Conservation (phyloP, 1,139 yeast species). For the Scheffersomyces insectosa region DNA sequence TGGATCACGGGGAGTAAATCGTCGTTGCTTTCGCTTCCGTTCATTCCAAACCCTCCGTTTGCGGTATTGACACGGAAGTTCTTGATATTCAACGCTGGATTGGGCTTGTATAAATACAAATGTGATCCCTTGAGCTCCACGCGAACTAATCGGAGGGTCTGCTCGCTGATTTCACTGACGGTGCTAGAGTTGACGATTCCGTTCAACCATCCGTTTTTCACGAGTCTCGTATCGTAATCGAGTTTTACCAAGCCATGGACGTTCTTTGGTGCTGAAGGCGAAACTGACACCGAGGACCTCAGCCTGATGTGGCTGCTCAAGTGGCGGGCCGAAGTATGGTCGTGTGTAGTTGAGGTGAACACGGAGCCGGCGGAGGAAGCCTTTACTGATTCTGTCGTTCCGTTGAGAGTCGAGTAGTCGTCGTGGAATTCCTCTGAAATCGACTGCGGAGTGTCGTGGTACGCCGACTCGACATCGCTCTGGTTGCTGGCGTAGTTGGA, state of each 20-base stretch:
- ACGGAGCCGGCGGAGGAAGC: no score
- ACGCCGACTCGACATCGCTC: neutral
- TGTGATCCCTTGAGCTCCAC: conserved; percentile 69
- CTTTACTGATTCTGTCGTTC: conserved; percentile 1
- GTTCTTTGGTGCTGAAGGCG: conserved; percentile 5
- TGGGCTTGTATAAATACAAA: conserved; percentile 56
- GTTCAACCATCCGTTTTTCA: conserved; percentile 47
- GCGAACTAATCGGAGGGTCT: conserved; percentile 47
- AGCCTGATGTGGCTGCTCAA: neutral
- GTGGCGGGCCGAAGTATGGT: no score
- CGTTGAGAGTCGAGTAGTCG: conserved; percentile 14
- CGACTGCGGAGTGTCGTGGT: conserved; percentile 1
- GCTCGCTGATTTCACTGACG: conserved; percentile 37
- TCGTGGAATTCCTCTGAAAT: conserved; percentile 12
- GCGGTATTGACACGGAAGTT: conserved; percentile 30
- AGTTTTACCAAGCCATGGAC: conserved; percentile 25
- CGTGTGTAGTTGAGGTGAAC: no score
- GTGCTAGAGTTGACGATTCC: conserved; percentile 37
- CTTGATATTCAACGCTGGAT: conserved; percentile 48
- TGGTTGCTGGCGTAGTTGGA: neutral
- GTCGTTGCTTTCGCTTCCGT: no score
- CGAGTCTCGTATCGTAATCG: conserved; percentile 34
- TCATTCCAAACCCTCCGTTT: neutral
- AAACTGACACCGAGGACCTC: neutral
- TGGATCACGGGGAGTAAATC: no score